Base-by-base conservation (phyloP, 2,329 filamentous ascomycete species). In the Tolypocladium endophyticum region DNA sequence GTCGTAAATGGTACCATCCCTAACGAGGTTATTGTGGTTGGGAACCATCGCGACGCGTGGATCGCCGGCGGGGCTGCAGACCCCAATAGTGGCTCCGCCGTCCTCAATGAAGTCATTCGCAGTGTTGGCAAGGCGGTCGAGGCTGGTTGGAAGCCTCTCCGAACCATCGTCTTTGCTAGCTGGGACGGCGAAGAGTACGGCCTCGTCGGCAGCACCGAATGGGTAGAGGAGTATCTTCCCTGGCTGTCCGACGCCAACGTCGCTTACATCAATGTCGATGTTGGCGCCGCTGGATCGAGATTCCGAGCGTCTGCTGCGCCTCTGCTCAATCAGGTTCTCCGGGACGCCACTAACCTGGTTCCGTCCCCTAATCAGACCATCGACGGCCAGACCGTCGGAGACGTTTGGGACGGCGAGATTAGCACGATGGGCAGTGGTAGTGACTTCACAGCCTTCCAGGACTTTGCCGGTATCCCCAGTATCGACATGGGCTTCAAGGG, bases 21-120 rank as follows among this genome's bases (percentile, higher is more conserved):
- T 0, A 86, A 96, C 66, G 92, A 97, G 69, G 91, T 96, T 1
- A 79, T 99, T 54, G 81, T 99, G 4, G 77, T 97, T 38, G 92
- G 92, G n/a, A 96, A 96, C 69, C 92, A 96, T 69, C 85, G 92
- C 39, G 92, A 96, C 73, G 90, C 92, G 0, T 95, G 90, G 90
- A 87, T 93, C 67, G 87, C 87, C 25, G 90, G 90, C n/a, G 90
- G 90, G 30, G 89, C 89, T 20, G 88, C 81, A 16, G 90, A 95
- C 66, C 90, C 90, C 1, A 93, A 93, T 76, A 89, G 87, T 63
- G 90, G 90, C 62, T 92, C 88, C 20, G 88, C 90, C 4, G 84
- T 87, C 0, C 72, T 95, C 53, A 92, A 91, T 64, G 90, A 95
- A 66, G 85, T 92, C 1, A 82, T 92, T 57, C 83, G 89, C 58